A percentile compares a stretch with the other conserved stretches of the same genome.
These are phyloP conservation scores for Sambucus nigra DNA, from an alignment of 129 eudicot genomes.

Conservation along the genomic window DNA sequence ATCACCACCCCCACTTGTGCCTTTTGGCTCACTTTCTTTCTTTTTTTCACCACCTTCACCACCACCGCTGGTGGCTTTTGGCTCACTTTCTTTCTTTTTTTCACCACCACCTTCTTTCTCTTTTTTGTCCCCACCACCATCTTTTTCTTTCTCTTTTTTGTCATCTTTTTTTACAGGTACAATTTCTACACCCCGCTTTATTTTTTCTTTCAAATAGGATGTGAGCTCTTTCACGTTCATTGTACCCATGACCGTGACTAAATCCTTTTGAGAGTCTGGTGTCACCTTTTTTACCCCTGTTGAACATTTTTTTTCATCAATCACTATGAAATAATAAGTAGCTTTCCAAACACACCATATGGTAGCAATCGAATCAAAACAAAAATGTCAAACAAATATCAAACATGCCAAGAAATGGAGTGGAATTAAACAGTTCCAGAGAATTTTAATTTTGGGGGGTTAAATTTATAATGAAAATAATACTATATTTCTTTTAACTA, in stretches of 20 bases:
- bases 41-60: constrained; percentile 25
- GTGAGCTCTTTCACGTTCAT: constrained; percentile 62
- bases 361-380: not conserved
- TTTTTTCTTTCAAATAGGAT: constrained; percentile 47
- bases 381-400: not conserved
- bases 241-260: constrained; percentile 68
- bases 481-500: no score
- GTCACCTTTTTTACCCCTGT: constrained; percentile 59
- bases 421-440: no score
- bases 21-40: constrained; percentile 9
- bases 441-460: no score
- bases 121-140: constrained; percentile 19
- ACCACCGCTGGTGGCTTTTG: constrained; percentile 18
- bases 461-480: not conserved
- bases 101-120: constrained; percentile 22
- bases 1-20: constrained; percentile 10
- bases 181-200: constrained; percentile 54
- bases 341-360: not conserved
- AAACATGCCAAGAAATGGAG: no score
- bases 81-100: constrained; percentile 18
- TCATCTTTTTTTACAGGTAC: constrained; percentile 53
- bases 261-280: constrained; percentile 39
- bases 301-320: not conserved
- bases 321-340: not conserved
- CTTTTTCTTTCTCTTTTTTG: constrained; percentile 6